phyloP scores from a whole-genome alignment of 148 eudicot species.

The Dianthus caryophyllus region DNA sequence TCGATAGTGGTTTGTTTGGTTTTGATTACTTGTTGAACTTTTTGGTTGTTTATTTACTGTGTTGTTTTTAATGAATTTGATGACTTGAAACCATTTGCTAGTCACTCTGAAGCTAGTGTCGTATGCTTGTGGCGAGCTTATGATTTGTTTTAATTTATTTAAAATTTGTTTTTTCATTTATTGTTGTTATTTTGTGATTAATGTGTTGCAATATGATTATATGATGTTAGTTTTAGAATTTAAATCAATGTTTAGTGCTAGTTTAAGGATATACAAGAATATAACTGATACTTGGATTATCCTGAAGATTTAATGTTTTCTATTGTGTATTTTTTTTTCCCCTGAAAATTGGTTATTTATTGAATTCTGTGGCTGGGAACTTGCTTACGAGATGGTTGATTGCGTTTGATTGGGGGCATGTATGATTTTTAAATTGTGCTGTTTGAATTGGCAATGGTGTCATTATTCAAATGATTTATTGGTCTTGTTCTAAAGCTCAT shows the following conservation, averaged over 20 bases:
- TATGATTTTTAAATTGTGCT: too few species aligned
- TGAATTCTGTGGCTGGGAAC: background rate
- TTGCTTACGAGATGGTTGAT: background rate
- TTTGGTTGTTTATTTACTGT: too few species aligned
- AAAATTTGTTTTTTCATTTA: background rate
- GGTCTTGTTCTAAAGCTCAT: too few species aligned
- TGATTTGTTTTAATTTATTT: too few species aligned
- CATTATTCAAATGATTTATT: too few species aligned
- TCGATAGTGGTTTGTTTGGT: too few species aligned
- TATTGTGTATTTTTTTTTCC: background rate
- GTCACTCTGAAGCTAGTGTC: too few species aligned
- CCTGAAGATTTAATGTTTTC: background rate
- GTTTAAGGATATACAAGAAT: background rate
- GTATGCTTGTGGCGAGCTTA: too few species aligned
- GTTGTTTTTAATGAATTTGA: too few species aligned
- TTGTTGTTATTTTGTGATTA: background rate
- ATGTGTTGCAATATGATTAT: background rate
- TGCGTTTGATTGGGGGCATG: background rate
- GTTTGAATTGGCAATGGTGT: too few species aligned
- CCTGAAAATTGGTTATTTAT: background rate
- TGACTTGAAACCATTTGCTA: too few species aligned
- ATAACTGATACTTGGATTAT: background rate
- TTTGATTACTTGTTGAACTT: too few species aligned
- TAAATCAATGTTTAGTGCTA: background rate
- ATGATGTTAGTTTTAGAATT: constrained; percentile 3